phyloP scores from a whole-genome alignment of 2,329 filamentous ascomycete genomes.

The Colletotrichum cuscutae region DNA sequence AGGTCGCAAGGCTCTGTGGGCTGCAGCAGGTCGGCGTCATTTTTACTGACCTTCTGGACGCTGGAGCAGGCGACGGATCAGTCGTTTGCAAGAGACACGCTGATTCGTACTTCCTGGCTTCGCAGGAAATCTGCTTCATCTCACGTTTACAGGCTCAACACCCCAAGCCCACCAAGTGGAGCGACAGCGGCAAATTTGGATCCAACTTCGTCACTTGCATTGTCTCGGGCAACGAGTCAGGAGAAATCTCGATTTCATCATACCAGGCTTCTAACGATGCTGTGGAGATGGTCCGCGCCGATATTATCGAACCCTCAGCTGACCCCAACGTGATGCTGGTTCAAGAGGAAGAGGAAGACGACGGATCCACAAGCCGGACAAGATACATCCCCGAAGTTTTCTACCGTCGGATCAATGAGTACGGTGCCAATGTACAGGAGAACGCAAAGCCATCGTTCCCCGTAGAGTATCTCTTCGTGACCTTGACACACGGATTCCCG shows the following conservation, averaged over 20 bases:
- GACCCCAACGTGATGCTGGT: constrained; percentile 96
- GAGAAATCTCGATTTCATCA: constrained; percentile 87
- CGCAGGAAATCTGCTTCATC: constrained; percentile 90
- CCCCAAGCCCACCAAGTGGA: constrained; percentile 95
- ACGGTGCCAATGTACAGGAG: constrained; percentile 94
- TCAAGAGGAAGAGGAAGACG: constrained; percentile 88
- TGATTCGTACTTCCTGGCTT: constrained; percentile 94
- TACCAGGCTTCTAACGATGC: constrained; percentile 97
- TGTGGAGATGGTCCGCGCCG: constrained; percentile 95
- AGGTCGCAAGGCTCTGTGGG: constrained; percentile 84
- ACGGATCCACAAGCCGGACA: constrained; percentile 72
- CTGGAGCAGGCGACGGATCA: constrained; percentile 82
- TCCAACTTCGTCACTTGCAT: constrained; percentile 98
- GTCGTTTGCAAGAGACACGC: constrained; percentile 96
- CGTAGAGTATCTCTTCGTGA: constrained; percentile 95
- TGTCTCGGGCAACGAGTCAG: constrained; percentile 89
- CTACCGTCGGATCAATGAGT: constrained; percentile 94
- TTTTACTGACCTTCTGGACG: constrained; percentile 90
- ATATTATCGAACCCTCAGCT: constrained; percentile 94
- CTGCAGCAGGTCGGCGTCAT: constrained; percentile 91
- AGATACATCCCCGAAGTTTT: constrained; percentile 98
- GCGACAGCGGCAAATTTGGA: constrained; percentile 91
- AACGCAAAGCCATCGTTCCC: constrained; percentile 97
- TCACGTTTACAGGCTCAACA: constrained; percentile 88
- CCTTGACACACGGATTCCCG: constrained; percentile 95